Conservation (phyloP, 139 green algal genomes). For the Chlamydomonas sp. region DNA sequence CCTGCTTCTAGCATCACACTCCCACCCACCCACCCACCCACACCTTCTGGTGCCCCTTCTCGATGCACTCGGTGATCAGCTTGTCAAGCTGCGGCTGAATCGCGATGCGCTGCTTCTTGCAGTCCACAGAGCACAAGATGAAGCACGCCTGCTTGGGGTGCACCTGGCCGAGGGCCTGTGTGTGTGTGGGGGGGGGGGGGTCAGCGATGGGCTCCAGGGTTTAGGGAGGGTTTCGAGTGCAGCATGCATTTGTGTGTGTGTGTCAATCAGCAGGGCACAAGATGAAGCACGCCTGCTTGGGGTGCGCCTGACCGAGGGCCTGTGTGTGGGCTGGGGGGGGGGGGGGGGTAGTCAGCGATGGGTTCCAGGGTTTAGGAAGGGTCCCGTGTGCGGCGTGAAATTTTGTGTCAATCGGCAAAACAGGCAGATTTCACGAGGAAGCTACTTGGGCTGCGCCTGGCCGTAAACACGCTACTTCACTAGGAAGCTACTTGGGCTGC, state of each 20-base stretch:
- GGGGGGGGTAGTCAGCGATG: too few relatives aligned
- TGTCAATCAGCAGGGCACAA: constrained; percentile 30
- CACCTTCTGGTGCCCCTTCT: background rate
- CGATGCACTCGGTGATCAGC: background rate
- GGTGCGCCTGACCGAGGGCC: constrained; percentile 34
- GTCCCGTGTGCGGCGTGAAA: too few relatives aligned
- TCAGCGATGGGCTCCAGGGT: too few relatives aligned
- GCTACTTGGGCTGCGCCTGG: constrained; percentile 35
- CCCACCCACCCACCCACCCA: too few relatives aligned
- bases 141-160: constrained; percentile 46
- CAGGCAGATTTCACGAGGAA: constrained; percentile 49
- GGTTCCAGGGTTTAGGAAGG: too few relatives aligned
- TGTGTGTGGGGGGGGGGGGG: background rate
- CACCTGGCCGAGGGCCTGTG: constrained; percentile 30
- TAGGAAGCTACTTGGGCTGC: too few relatives aligned
- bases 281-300: constrained; percentile 45
- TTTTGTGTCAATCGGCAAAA: constrained; percentile 22
- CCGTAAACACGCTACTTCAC: too few relatives aligned
- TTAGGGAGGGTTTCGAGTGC: too few relatives aligned
- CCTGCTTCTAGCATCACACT: constrained; percentile 27
- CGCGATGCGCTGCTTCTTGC: constrained; percentile 14
- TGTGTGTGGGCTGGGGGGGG: constrained; percentile 2
- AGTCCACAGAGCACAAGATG: constrained; percentile 31
- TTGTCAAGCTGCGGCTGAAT: background rate
- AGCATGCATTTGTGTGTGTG: too few relatives aligned